Evolutionary conservation across 2,329 filamentous ascomycete genomes (phyloP).

Genomic region (Botryosphaeria dothidea): DNA sequence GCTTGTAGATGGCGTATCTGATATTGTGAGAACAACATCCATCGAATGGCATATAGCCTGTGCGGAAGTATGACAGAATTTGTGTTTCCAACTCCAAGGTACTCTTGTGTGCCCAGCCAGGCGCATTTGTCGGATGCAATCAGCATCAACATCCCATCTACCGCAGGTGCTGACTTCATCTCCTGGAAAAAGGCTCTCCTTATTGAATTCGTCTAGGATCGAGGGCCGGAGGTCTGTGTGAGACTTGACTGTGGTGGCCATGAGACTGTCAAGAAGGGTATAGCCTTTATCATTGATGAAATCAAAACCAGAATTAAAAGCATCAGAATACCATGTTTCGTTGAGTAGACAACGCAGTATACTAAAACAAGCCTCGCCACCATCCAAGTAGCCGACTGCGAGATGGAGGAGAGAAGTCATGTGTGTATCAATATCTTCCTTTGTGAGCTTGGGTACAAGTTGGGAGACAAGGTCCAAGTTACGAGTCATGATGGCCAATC

Average conservation of each 20-base stretch:
- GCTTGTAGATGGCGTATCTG: background rate
- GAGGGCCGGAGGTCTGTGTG: conserved; percentile 34
- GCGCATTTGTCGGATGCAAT: conserved; percentile 33
- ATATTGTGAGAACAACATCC: background rate
- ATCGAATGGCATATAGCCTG: conserved; percentile 44
- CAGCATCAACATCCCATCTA: conserved; percentile 45
- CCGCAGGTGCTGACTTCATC: conserved; percentile 47
- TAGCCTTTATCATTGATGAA: conserved; percentile 34
- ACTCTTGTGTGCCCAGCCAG: conserved; percentile 29
- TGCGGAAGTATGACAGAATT: conserved; percentile 46
- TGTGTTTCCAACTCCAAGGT: conserved; percentile 46
- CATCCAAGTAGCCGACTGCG: background rate
- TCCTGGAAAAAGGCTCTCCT: conserved; percentile 33
- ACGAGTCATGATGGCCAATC: conserved; percentile 26
- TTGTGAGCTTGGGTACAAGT: background rate
- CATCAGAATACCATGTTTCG: background rate
- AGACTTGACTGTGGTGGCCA: conserved; percentile 39
- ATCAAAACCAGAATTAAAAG: no score
- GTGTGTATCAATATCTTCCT: background rate
- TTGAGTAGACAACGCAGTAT: background rate
- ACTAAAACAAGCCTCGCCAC: background rate
- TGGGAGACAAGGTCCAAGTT: conserved; percentile 19
- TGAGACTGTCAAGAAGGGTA: conserved; percentile 43
- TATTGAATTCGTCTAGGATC: conserved; percentile 28
- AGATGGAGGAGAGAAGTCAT: background rate